A percentile compares a stretch with the other conserved stretches of the same genome.
phyloP scores from a whole-genome alignment of 2,329 filamentous ascomycete species.

The Chrysoporthe cubensis region DNA sequence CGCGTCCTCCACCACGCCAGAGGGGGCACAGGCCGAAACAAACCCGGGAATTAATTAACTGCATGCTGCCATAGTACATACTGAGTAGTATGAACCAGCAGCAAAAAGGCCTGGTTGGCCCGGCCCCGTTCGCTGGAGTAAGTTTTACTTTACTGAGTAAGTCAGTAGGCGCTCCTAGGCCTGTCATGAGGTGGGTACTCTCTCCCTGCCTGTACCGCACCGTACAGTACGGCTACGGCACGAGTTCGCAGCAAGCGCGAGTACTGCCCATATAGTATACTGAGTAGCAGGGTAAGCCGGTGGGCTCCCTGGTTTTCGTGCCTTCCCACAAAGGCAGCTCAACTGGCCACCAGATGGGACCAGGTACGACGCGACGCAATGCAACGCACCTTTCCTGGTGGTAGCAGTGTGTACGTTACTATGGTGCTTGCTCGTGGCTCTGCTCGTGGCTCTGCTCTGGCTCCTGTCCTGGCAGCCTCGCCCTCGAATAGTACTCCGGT shows the following conservation, averaged over 20 bases:
- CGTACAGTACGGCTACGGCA: too few relatives aligned
- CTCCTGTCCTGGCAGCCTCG: neutral
- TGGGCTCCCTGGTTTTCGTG: neutral
- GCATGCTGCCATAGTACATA: too few relatives aligned
- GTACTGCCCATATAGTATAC: too few relatives aligned
- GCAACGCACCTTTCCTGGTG: neutral
- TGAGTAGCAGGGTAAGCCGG: neutral
- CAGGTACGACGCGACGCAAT: neutral
- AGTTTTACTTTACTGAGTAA: neutral
- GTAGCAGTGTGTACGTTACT: neutral
- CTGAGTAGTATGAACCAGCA: neutral
- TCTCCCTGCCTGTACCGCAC: too few relatives aligned
- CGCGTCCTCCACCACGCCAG: neutral
- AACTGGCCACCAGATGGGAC: neutral
- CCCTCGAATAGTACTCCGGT: too few relatives aligned
- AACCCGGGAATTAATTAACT: neutral
- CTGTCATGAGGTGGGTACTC: too few relatives aligned
- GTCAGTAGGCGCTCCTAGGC: neutral
- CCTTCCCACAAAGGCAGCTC: constrained; percentile 7
- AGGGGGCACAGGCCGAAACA: constrained; percentile 9
- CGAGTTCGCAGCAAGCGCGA: too few relatives aligned
- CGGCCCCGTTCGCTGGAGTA: neutral
- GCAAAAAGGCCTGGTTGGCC: neutral
- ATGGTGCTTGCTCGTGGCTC: too few relatives aligned
- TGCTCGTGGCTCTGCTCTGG: neutral